Percentiles rank a stretch among this genome's conserved stretches.
Conservation (phyloP, 2,329 filamentous ascomycete species). For the Colletotrichum gigasporum region DNA sequence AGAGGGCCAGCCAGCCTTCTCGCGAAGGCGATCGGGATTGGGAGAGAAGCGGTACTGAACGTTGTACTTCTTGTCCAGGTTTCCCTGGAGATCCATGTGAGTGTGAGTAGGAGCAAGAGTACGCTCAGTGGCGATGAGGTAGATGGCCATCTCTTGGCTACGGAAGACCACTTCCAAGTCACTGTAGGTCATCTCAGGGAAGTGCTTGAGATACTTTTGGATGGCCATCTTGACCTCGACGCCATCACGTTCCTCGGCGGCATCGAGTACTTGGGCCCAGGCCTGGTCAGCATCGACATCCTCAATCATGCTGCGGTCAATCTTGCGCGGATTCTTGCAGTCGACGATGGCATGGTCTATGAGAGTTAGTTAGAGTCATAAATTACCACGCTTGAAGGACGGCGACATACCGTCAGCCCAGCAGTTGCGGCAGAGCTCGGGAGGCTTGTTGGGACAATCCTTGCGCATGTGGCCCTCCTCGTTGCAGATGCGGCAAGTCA, state of each 20-base stretch:
- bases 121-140: slow-evolving; percentile 71
- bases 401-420: slow-evolving; percentile 61
- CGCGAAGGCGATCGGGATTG: slow-evolving; percentile 66
- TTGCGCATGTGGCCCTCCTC: slow-evolving; percentile 64
- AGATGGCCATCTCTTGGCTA: slow-evolving; percentile 60
- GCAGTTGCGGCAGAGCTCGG: slow-evolving; percentile 70
- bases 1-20: slow-evolving; percentile 69
- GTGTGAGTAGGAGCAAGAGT: slow-evolving; percentile 66
- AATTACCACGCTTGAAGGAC: background rate
- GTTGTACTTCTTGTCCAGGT: slow-evolving; percentile 70
- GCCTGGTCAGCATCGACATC: slow-evolving; percentile 63
- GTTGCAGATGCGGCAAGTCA: slow-evolving; percentile 69
- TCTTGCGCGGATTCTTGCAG: slow-evolving; percentile 68
- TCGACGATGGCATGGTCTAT: slow-evolving; percentile 64
- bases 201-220: slow-evolving; percentile 69
- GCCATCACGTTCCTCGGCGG: slow-evolving; percentile 63
- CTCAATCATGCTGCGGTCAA: slow-evolving; percentile 62
- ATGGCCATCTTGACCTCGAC: slow-evolving; percentile 70
- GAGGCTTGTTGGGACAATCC: slow-evolving; percentile 70
- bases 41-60: slow-evolving; percentile 70
- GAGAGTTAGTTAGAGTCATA: slow-evolving; percentile 11
- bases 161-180: slow-evolving; percentile 71
- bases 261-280: slow-evolving; percentile 64
- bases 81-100: slow-evolving; percentile 78
- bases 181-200: slow-evolving; percentile 64